Base-by-base conservation (phyloP, 331 rosid species). In the Dryas integrifolia region DNA sequence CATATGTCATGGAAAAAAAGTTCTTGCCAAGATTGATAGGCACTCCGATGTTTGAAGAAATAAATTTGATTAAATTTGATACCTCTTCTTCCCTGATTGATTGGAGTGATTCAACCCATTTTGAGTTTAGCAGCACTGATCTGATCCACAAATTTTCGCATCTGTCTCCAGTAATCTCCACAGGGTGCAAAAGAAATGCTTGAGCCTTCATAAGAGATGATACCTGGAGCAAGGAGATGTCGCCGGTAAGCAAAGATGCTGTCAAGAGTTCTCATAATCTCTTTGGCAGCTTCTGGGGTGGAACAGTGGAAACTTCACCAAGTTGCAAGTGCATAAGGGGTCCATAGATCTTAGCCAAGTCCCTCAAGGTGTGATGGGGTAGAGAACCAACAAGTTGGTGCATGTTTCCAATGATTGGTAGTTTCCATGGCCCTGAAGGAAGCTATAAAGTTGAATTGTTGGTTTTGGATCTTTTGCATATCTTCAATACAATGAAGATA, bases 351-450 rank as follows among this genome's bases (percentile, higher is more conserved):
- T 8, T 14, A 9, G 72, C 72, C 72, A 65, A 45, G 45, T 76
- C 45, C 68, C 69, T 30, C 44, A 71, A 51, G 3, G 30, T 44
- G 10, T 49, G 56, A 76, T 83, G 88, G 4, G 86, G 79, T 39
- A 43, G 66, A 65, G 81, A 74, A 59, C 67, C 39, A 39, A 62
- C 0, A 0, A 80, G 65, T 11, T 77, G 67, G 72, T 63, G 79
- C 65, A 83, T 53, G 43, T 83, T 86, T 57, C 88, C 88, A 12
- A 81, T 21, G 12, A 81, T 35, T 6, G 84, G 84, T 7, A 83
- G 74, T 69, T 83, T 83, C 21, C 48, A 5, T 26, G 76, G 86
- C 11, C 88, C 88, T 30, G 44, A 60, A 1, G 88, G 86, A 2
- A 75, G 55, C 72, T 24, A 59, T 13, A 14, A 3, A 13, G 7